Base-by-base conservation (phyloP, 192 early-diverging fungal species). In the Thoreauomyces humboldtii region DNA sequence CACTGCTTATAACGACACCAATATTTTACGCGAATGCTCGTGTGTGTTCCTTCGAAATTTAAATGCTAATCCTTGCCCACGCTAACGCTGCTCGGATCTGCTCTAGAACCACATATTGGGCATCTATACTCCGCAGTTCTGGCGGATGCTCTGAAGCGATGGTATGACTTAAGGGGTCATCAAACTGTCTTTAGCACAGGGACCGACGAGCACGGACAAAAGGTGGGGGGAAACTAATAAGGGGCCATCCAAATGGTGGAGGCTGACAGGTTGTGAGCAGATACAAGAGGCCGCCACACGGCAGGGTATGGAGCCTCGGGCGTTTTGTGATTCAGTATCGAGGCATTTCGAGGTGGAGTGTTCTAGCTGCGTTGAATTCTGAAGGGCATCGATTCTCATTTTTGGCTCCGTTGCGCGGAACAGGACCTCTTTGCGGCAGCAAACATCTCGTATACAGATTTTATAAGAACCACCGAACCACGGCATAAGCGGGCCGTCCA, bases 151-250 rank as follows among this genome's bases (percentile, higher is more conserved):
- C 67, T 96, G 19, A 83, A 84, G 59, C 73, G 94, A 24, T 94
- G 84, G 60, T 82, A 88, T 57, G 81, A 79, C 28, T 59, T 98
- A 44, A 87, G 81, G 33, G 92, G 91, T 15, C 69, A 81, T 24
- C 62, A 60, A 19, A 73, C 81, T 0, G 22, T 88, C 15, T 55
- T 89, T 15, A 77, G 74, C 24, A 88, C 87, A 1, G 96, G 96
- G 33, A 98, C 96, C 2, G 96, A 98, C 67, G 96, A 98, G 67
- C 96, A 98, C 71, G 96, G 96, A 2, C 82, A 92, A 3, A 98
- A 98, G 80, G 90, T 86, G 66, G 12, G 59, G n/a, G 50, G 19
- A 9, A 12, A n/a, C n/a, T n/a, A n/a, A n/a, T n/a, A n/a, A n/a
- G n/a, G n/a, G n/a, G n/a, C n/a, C n/a, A n/a, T n/a, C n/a, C n/a